A percentile compares a stretch with the other conserved stretches of the same genome.
These are phyloP conservation scores for Dactylonectria estremocensis DNA, from an alignment of 2,329 filamentous ascomycete species.

Conservation along the genomic window DNA sequence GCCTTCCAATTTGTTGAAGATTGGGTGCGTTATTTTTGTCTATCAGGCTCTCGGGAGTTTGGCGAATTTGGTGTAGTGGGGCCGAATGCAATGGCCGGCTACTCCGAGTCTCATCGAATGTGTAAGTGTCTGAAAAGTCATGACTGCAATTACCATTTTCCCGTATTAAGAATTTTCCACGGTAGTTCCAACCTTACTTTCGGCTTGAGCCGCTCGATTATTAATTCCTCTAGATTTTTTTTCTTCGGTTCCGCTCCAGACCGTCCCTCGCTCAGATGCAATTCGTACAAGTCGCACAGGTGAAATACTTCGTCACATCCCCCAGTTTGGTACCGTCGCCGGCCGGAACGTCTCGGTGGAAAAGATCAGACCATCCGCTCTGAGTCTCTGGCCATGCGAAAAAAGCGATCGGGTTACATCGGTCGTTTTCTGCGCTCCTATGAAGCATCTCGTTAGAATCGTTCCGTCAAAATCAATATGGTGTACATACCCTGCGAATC, in stretches of 20 bases:
- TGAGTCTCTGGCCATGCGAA: slow-evolving; percentile 48
- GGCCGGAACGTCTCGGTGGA: slow-evolving; percentile 34
- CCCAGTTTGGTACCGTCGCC: slow-evolving; percentile 34
- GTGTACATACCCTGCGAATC: slow-evolving; percentile 40
- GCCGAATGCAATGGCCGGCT: neutral
- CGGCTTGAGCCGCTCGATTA: neutral
- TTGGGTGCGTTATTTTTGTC: rapidly evolving
- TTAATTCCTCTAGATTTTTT: neutral
- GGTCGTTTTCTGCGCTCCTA: slow-evolving; percentile 29
- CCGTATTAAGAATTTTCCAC: neutral
- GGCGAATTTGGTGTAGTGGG: slow-evolving; percentile 3
- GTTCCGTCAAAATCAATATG: neutral
- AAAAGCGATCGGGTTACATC: slow-evolving; percentile 37
- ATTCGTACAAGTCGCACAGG: slow-evolving; percentile 44
- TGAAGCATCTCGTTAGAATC: slow-evolving; percentile 23
- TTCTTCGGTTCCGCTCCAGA: neutral
- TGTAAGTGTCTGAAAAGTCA: neutral
- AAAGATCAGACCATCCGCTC: slow-evolving; percentile 40
- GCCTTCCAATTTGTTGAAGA: slow-evolving; percentile 40
- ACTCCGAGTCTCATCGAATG: neutral
- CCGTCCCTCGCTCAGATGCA: slow-evolving; percentile 29
- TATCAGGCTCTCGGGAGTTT: neutral
- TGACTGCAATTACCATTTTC: neutral
- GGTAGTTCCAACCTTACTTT: neutral
- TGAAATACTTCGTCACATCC: slow-evolving; percentile 45